phyloP scores from a whole-genome alignment of 2,329 filamentous ascomycete genomes.

The Sporothrix mexicana region DNA sequence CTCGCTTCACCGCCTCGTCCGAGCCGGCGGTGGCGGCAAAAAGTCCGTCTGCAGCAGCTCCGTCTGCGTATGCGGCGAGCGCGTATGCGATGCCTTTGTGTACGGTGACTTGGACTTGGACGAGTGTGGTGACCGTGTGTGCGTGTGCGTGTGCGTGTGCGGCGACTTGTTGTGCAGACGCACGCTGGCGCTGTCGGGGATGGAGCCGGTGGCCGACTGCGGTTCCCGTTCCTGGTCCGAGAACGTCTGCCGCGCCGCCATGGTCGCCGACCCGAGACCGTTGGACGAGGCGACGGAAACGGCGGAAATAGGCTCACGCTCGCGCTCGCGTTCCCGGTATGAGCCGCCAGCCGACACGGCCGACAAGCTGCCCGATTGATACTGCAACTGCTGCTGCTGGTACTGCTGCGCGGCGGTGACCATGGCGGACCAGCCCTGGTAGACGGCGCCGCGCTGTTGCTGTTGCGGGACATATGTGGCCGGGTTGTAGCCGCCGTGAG shows the following conservation, averaged over 20 bases:
- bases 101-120: not conserved
- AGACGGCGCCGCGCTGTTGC: conserved; percentile 15
- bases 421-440: conserved; percentile 33
- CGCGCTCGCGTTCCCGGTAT: conserved; percentile 10
- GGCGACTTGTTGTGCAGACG: conserved; percentile 11
- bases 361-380: not conserved
- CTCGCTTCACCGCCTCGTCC: conserved; percentile 34
- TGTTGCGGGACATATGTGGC: conserved; percentile 35
- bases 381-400: conserved; percentile 17
- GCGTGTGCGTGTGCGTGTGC: not conserved
- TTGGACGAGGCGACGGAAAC: conserved; percentile 4
- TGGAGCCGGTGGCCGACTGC: not conserved
- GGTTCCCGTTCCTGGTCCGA: conserved; percentile 1
- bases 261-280: conserved; percentile 27
- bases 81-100: not conserved
- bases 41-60: conserved; percentile 49
- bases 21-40: conserved; percentile 45
- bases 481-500: conserved; percentile 37
- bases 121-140: not conserved
- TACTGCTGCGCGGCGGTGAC: conserved; percentile 26
- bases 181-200: no score
- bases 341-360: conserved; percentile 8
- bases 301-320: not conserved
- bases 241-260: conserved; percentile 23
- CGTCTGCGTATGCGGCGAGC: conserved; percentile 40